Percentiles rank a stretch among this genome's conserved stretches.
phyloP scores from a whole-genome alignment of 1,139 yeast species.

The Pichia sp. region DNA sequence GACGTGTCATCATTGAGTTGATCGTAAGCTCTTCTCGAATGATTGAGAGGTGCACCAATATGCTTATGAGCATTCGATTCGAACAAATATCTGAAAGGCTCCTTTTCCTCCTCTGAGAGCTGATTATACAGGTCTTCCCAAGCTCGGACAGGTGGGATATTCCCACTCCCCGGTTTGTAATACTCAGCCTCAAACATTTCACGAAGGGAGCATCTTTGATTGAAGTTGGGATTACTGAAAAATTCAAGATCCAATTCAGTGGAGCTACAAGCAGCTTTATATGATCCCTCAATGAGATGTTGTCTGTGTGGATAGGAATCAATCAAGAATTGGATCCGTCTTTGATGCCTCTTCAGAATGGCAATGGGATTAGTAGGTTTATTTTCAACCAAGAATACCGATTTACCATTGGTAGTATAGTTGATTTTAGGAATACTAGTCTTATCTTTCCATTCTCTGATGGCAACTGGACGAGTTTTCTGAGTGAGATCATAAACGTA shows the following conservation, averaged over 20 bases:
- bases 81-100: constrained; percentile 2
- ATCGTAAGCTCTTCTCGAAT: not conserved
- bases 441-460: constrained; percentile 71
- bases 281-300: constrained; percentile 10
- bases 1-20: not conserved
- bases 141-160: no score
- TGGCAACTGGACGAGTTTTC: constrained; percentile 71
- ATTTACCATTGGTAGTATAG: constrained; percentile 34
- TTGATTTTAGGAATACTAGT: constrained; percentile 33
- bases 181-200: no score
- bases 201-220: no score
- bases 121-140: not conserved
- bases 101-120: constrained; percentile 2
- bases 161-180: no score
- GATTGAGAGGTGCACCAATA: not conserved
- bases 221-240: no score
- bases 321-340: constrained; percentile 28
- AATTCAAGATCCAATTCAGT: no score
- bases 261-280: constrained; percentile 1
- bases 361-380: constrained; percentile 20
- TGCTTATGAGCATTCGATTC: constrained; percentile 1
- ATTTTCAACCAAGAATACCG: constrained; percentile 29
- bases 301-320: constrained; percentile 29
- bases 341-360: constrained; percentile 27
- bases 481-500: constrained; percentile 79